Evolutionary conservation across 495 filamentous ascomycete genomes (phyloP).

Genomic region (Hypomontagnella submonticulosa): DNA sequence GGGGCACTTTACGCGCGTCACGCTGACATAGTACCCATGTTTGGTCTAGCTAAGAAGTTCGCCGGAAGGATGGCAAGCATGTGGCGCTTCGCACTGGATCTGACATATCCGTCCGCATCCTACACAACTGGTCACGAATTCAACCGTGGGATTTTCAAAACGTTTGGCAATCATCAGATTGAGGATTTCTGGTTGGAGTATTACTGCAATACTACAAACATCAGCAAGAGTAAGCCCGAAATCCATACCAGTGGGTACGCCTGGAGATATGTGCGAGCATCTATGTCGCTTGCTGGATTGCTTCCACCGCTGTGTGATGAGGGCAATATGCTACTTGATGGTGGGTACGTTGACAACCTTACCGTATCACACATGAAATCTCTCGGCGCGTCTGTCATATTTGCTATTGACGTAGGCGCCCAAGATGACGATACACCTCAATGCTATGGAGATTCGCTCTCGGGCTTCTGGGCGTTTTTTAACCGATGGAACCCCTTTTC

Average conservation of each 20-base stretch:
- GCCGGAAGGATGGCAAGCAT: slow-evolving; percentile 95
- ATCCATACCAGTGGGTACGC: slow-evolving; percentile 95
- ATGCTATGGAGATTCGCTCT: slow-evolving; percentile 89
- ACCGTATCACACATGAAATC: slow-evolving; percentile 97
- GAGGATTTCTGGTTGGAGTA: slow-evolving; percentile 99
- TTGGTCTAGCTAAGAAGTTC: slow-evolving; percentile 95
- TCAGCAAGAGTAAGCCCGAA: slow-evolving; percentile 86
- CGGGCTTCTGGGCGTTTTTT: slow-evolving; percentile 91
- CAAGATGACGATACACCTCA: slow-evolving; percentile 92
- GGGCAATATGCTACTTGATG: slow-evolving; percentile 94
- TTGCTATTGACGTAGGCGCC: slow-evolving; percentile 93
- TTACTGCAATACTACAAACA: slow-evolving; percentile 99
- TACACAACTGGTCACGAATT: slow-evolving; percentile 99
- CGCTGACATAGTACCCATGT: slow-evolving; percentile 96
- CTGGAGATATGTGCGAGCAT: slow-evolving; percentile 95
- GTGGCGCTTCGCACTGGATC: slow-evolving; percentile 94
- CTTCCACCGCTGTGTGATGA: slow-evolving; percentile 96
- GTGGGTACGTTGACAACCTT: slow-evolving; percentile 96
- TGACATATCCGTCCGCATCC: slow-evolving; percentile 93
- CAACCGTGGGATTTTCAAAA: slow-evolving; percentile 99
- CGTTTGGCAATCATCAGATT: slow-evolving; percentile 94
- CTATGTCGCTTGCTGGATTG: slow-evolving; percentile 93
- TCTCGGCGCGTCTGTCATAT: slow-evolving; percentile 91
- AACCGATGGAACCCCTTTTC: slow-evolving; percentile 99
- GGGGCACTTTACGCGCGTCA: slow-evolving; percentile 95